Evolutionary conservation across 2,329 filamentous ascomycete species (phyloP).

Genomic region (Sphaerulina musiva): DNA sequence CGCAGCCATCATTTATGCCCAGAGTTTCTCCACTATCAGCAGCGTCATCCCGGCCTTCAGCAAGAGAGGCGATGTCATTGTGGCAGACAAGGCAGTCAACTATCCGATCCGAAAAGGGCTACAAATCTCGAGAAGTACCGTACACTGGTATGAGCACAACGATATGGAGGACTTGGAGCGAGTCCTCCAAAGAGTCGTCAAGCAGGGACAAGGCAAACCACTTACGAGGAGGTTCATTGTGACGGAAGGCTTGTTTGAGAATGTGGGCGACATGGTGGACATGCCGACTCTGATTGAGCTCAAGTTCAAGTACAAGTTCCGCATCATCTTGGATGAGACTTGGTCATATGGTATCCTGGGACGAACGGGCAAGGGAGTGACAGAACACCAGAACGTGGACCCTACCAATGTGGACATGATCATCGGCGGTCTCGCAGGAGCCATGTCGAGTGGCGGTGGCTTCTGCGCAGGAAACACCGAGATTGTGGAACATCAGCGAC

Average conservation of each 20-base stretch:
- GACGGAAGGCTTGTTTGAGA: slow-evolving; percentile 91
- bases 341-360: slow-evolving; percentile 96
- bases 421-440: slow-evolving; percentile 81
- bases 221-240: slow-evolving; percentile 92
- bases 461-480: slow-evolving; percentile 91
- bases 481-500: slow-evolving; percentile 92
- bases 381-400: slow-evolving; percentile 95
- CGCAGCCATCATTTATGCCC: slow-evolving; percentile 88
- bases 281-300: slow-evolving; percentile 86
- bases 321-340: slow-evolving; percentile 92
- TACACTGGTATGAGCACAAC: slow-evolving; percentile 92
- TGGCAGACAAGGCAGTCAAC: slow-evolving; percentile 88
- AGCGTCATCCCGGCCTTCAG: slow-evolving; percentile 95
- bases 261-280: slow-evolving; percentile 74
- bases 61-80: slow-evolving; percentile 94
- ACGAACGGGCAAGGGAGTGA: slow-evolving; percentile 82
- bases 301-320: slow-evolving; percentile 95
- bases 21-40: slow-evolving; percentile 94
- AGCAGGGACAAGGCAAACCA: slow-evolving; percentile 82
- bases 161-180: slow-evolving; percentile 89
- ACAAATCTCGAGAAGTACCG: slow-evolving; percentile 83
- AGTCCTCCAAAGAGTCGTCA: slow-evolving; percentile 74
- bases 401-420: slow-evolving; percentile 94
- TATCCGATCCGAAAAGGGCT: slow-evolving; percentile 91
- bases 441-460: slow-evolving; percentile 84